A percentile compares a stretch with the other conserved stretches of the same genome.
Conservation (phyloP, 257 asterid species). For the Solanum chiquidenum region DNA sequence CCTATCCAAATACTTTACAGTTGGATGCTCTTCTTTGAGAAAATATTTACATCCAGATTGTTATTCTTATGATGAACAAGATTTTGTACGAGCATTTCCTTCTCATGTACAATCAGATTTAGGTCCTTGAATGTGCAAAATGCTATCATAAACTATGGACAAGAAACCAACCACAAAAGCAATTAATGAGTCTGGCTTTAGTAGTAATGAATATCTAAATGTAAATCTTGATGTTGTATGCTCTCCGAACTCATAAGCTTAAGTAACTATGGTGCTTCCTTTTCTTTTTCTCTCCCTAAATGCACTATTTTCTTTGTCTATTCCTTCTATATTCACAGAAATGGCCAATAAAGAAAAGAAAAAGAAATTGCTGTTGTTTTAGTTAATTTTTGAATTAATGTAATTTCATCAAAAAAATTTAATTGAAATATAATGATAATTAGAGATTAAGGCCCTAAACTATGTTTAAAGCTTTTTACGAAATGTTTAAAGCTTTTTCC, state of each 20-base stretch:
- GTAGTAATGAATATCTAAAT: neutral
- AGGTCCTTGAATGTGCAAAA: neutral
- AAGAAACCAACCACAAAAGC: neutral
- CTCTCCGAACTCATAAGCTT: neutral
- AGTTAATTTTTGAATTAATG: neutral
- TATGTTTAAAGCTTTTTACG: neutral
- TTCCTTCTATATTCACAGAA: neutral
- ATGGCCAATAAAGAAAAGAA: neutral
- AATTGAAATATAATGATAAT: neutral
- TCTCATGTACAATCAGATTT: neutral
- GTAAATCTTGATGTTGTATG: neutral
- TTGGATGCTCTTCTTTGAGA: neutral
- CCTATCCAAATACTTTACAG: neutral
- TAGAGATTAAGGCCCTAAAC: neutral
- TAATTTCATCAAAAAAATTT: neutral
- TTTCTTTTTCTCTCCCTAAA: neutral
- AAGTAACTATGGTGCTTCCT: neutral
- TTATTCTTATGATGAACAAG: neutral
- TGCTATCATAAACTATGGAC: neutral
- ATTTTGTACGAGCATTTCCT: neutral
- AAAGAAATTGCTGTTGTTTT: neutral
- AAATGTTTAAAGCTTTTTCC: neutral
- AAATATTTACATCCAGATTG: neutral
- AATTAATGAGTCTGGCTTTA: neutral
- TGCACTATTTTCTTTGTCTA: neutral